Percentiles rank a stretch among this genome's conserved stretches.
Evolutionary conservation across 129 eudicot genomes (phyloP).

Genomic region (Tanacetum coccineum): DNA sequence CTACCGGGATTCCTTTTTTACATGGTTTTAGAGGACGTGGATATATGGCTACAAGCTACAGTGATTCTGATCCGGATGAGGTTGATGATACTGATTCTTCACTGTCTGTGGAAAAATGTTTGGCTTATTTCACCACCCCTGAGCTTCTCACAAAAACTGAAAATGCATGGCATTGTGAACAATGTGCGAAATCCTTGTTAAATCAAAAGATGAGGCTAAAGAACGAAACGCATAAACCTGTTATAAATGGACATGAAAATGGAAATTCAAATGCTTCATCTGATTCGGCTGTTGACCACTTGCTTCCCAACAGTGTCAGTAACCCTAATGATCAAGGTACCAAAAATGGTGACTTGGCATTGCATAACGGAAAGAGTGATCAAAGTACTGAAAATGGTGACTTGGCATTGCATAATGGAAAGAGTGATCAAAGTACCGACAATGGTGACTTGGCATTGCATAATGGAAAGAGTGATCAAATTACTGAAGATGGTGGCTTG

Average conservation of each 20-base stretch:
- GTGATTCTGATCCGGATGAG: constrained; percentile 76
- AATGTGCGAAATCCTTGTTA: constrained; percentile 59
- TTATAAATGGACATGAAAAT: constrained; percentile 23
- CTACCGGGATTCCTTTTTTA: constrained; percentile 25
- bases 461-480: constrained; percentile 23
- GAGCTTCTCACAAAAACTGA: constrained; percentile 75
- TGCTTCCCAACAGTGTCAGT: constrained; percentile 6
- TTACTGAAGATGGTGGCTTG: constrained; percentile 25
- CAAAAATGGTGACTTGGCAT: constrained; percentile 21
- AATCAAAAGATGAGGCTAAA: constrained; percentile 35
- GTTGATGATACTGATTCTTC: constrained; percentile 77
- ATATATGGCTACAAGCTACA: too few species aligned
- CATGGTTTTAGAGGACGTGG: constrained; percentile 45
- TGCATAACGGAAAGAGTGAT: constrained; percentile 3
- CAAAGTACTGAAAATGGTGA: too few species aligned
- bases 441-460: too few species aligned
- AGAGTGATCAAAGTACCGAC: background rate
- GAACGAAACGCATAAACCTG: constrained; percentile 28
- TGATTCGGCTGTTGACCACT: constrained; percentile 19
- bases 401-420: background rate
- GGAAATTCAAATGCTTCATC: constrained; percentile 25
- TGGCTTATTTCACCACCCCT: constrained; percentile 70
- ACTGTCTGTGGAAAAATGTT: constrained; percentile 78
- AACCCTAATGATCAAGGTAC: constrained; percentile 26
- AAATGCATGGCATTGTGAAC: constrained; percentile 93